A percentile compares a stretch with the other conserved stretches of the same genome.
phyloP scores from a whole-genome alignment of 2,329 filamentous ascomycete genomes.

The Alternaria ethzedia region DNA sequence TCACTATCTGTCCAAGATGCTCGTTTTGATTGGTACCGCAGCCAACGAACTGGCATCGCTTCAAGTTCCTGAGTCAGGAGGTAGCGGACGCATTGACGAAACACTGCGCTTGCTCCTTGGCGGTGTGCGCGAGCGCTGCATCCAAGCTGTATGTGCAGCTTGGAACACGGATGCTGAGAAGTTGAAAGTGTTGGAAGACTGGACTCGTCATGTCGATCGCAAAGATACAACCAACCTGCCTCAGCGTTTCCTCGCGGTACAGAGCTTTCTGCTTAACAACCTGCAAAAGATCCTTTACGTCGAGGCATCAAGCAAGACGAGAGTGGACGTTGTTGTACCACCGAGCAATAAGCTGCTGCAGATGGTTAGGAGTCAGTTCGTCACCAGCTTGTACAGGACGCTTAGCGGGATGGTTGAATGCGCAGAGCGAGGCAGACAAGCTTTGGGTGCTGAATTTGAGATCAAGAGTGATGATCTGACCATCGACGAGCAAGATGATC shows the following conservation, averaged over 20 bases:
- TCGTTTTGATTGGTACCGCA: slow-evolving; percentile 83
- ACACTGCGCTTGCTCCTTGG: slow-evolving; percentile 77
- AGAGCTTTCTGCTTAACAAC: slow-evolving; percentile 78
- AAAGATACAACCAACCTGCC: slow-evolving; percentile 93
- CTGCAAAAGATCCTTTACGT: slow-evolving; percentile 98
- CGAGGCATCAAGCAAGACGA: slow-evolving; percentile 78
- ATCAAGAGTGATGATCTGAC: slow-evolving; percentile 60
- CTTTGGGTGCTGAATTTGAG: slow-evolving; percentile 62
- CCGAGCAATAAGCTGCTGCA: slow-evolving; percentile 87
- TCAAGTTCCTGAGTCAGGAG: slow-evolving; percentile 65
- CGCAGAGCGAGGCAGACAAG: slow-evolving; percentile 76
- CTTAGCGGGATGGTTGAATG: slow-evolving; percentile 97
- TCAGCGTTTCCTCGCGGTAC: slow-evolving; percentile 81
- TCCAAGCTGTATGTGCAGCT: slow-evolving; percentile 82
- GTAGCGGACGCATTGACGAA: slow-evolving; percentile 64
- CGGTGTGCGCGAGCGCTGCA: slow-evolving; percentile 80
- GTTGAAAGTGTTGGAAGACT: slow-evolving; percentile 91
- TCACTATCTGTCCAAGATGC: slow-evolving; percentile 82
- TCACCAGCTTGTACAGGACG: slow-evolving; percentile 91
- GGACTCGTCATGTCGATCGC: slow-evolving; percentile 81
- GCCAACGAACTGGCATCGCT: slow-evolving; percentile 85
- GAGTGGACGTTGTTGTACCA: slow-evolving; percentile 81
- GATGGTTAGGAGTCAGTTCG: slow-evolving; percentile 90
- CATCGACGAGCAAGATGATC: slow-evolving; percentile 37
- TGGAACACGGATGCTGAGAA: slow-evolving; percentile 96